A percentile compares a stretch with the other conserved stretches of the same genome.
Conservation (phyloP, 345 rosid species). For the Mallotus nudiflorus region DNA sequence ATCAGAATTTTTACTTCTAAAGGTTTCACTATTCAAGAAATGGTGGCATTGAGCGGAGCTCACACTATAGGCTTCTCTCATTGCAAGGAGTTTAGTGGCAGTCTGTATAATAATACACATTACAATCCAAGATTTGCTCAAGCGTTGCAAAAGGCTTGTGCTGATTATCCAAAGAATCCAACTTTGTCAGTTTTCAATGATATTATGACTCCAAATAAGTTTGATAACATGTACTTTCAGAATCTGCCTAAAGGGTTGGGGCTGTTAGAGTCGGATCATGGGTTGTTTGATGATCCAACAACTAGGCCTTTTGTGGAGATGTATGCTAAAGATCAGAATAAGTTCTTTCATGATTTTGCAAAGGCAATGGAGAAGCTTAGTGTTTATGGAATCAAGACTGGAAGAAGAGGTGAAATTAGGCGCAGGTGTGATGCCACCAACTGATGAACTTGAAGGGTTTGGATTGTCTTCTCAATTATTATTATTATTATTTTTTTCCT, state of each 20-base stretch:
- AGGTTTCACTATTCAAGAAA: slow-evolving; percentile 71
- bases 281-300: slow-evolving; percentile 48
- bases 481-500: slow-evolving; percentile 5
- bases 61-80: slow-evolving; percentile 95
- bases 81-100: slow-evolving; percentile 66
- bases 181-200: slow-evolving; percentile 87
- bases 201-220: slow-evolving; percentile 82
- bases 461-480: neutral
- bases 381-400: slow-evolving; percentile 66
- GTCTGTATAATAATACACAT: slow-evolving; percentile 44
- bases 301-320: slow-evolving; percentile 65
- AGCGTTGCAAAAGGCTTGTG: slow-evolving; percentile 65
- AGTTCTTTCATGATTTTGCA: slow-evolving; percentile 68
- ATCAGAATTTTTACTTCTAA: slow-evolving; percentile 51
- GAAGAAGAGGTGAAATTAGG: slow-evolving; percentile 86
- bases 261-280: slow-evolving; percentile 75
- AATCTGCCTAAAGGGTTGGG: slow-evolving; percentile 82
- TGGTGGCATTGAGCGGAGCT: slow-evolving; percentile 88
- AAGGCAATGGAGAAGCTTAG: slow-evolving; percentile 85
- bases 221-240: slow-evolving; percentile 81
- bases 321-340: slow-evolving; percentile 63
- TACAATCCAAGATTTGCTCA: slow-evolving; percentile 73
- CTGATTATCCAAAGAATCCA: slow-evolving; percentile 55
- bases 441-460: slow-evolving; percentile 23
- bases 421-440: slow-evolving; percentile 86